A percentile compares a stretch with the other conserved stretches of the same genome.
These are phyloP conservation scores for Microbotryum violaceum DNA, from an alignment of 1,284 basidiomycete genomes.

Conservation along the genomic window DNA sequence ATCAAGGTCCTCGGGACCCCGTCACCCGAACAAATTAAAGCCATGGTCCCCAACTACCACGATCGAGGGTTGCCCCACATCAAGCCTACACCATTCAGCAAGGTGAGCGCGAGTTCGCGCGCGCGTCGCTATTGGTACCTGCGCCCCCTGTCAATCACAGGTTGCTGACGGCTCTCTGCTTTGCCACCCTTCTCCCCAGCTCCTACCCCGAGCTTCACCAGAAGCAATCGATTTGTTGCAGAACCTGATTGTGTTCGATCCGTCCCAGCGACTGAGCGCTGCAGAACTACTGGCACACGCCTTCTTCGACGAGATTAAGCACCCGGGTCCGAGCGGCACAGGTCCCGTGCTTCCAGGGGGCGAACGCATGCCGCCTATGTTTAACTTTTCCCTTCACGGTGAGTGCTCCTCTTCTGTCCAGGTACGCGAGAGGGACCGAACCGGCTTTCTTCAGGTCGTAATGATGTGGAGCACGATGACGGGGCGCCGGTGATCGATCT, in stretches of 20 bases:
- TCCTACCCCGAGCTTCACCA: constrained; percentile 87
- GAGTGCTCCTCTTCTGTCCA: background rate
- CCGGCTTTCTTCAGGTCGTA: too few relatives aligned
- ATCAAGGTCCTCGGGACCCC: constrained; percentile 99
- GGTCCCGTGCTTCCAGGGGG: background rate
- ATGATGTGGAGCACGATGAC: too few relatives aligned
- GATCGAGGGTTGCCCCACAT: constrained; percentile 99
- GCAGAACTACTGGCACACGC: constrained; percentile 79
- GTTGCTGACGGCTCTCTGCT: too few relatives aligned
- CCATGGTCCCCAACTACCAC: constrained; percentile 98
- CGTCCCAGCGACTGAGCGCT: constrained; percentile 76
- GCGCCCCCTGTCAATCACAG: background rate
- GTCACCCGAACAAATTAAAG: constrained; percentile 91
- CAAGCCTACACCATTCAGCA: constrained; percentile 48
- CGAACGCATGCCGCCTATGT: constrained; percentile 1
- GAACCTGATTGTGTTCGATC: constrained; percentile 93
- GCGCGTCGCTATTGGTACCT: too few relatives aligned
- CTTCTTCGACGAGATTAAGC: constrained; percentile 93
- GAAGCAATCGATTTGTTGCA: constrained; percentile 92
- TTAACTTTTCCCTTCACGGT: constrained; percentile 13
- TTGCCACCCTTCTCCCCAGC: constrained; percentile 38
- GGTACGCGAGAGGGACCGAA: too few relatives aligned
- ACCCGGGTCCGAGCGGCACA: constrained; percentile 4
- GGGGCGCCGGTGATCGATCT: too few relatives aligned
- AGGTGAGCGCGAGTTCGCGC: constrained; percentile 51